A percentile compares a stretch with the other conserved stretches of the same genome.
phyloP scores from a whole-genome alignment of 768 basidiomycete species.

The Coprinellus micaceus region DNA sequence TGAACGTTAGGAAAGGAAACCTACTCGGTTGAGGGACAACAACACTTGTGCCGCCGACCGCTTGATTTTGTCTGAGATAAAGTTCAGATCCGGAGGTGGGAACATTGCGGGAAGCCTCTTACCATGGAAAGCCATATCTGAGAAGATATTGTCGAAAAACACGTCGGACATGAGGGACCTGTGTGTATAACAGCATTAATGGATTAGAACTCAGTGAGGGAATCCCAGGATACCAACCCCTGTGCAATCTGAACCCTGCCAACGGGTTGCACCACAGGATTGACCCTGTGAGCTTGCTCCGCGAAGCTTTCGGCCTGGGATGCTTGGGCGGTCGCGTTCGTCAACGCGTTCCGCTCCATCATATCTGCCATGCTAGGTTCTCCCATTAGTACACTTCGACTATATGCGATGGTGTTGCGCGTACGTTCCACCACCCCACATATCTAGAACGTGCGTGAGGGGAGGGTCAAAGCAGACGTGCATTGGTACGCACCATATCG shows the following conservation, averaged over 20 bases:
- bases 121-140: constrained; percentile 43
- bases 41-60: constrained; percentile 33
- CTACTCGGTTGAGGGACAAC: constrained; percentile 31
- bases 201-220: background rate
- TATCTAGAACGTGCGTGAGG: constrained; percentile 25
- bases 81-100: constrained; percentile 4
- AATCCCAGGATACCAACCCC: constrained; percentile 25
- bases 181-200: background rate
- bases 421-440: constrained; percentile 39
- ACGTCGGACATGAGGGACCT: constrained; percentile 9
- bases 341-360: constrained; percentile 40
- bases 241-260: constrained; percentile 35
- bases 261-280: constrained; percentile 34
- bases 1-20: constrained; percentile 4
- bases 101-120: constrained; percentile 7
- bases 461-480: background rate
- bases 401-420: background rate
- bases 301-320: constrained; percentile 31
- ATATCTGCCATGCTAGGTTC: constrained; percentile 32
- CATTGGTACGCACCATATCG: constrained; percentile 29
- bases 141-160: constrained; percentile 33
- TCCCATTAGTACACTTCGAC: background rate
- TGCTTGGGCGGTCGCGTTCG: constrained; percentile 32
- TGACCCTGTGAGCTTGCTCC: constrained; percentile 35
- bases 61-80: constrained; percentile 35